Evolutionary conservation across 2,329 filamentous ascomycete genomes (phyloP), one percentile per base, ranked within the genome.

Genomic region (Clarireedia monteithiana): DNA sequence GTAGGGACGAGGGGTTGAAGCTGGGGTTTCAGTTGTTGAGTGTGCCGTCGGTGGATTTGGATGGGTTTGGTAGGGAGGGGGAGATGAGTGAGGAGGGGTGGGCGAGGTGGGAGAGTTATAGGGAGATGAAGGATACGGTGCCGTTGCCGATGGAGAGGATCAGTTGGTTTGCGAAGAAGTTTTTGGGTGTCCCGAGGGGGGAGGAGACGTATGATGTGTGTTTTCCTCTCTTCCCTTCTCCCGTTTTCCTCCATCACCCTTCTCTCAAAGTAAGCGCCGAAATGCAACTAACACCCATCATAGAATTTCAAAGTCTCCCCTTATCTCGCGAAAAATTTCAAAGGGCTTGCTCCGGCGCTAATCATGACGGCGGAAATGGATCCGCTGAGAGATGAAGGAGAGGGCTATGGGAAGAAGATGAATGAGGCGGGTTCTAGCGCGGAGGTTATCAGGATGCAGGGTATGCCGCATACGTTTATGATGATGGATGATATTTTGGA

Each of bases 331-430:
- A 61, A 61, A 5, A 64, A 64, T 12, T 67, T 71, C 15, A 27
- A 55, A 3, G 54, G 60, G 6, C 49, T 71, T 9, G 65, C 69
- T 0, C 64, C 60, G 1, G 68, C 68, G 1, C 64, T 71, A 10
- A 65, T 72, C 7, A 55, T 72, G 38, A 71, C 69, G 1, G 70
- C 70, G 2, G 69, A 71, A 48, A 69, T 71, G 53, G 70, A 72
- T 50, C 53, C 69, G 5, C 59, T 69, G 50, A 62, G 70, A n/a
- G 70, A 72, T 57, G 67, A 72, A 50, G 68, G 68, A 3, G 66
- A 70, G 30, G 59, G 39, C 20, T 63, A 62, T 52, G 59, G 54
- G 14, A 45, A 42, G 27, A 61, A 60, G 53, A 54, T 63, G 56
- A 57, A 58, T 15, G 56, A 57, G 26, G 62, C 55, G 15, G 62